phyloP scores from a whole-genome alignment of 1,139 yeast genomes.

The Blastobotrys indianensis region DNA sequence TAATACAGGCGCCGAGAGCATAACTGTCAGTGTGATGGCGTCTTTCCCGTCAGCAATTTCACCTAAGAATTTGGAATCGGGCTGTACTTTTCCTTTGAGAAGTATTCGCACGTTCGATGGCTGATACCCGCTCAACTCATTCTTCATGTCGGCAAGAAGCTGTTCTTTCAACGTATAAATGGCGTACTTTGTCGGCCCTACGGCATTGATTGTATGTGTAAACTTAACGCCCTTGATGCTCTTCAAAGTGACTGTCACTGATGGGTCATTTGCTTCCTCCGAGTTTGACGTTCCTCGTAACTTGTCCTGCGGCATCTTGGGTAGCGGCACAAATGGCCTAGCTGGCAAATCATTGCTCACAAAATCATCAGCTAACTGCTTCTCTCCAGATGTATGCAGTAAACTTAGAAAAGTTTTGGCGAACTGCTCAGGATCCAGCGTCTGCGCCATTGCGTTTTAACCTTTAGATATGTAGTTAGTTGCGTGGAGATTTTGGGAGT shows the following conservation, averaged over 20 bases:
- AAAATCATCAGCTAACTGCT: conserved; percentile 15
- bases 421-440: conserved; percentile 6
- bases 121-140: conserved; percentile 20
- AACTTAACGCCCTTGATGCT: conserved; percentile 32
- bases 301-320: conserved; percentile 19
- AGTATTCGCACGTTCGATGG: conserved; percentile 24
- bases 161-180: conserved; percentile 28
- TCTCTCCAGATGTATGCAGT: conserved; percentile 9
- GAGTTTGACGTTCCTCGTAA: conserved; percentile 8
- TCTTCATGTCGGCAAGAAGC: conserved; percentile 24
- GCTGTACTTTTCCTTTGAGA: conserved; percentile 28
- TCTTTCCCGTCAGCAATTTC: conserved; percentile 16
- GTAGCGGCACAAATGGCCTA: conserved; percentile 14
- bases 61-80: conserved; percentile 23
- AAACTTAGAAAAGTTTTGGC: conserved; percentile 15
- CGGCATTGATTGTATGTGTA: conserved; percentile 19
- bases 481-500: too few species aligned
- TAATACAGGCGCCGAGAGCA: conserved; percentile 14
- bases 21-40: conserved; percentile 22
- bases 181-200: conserved; percentile 20
- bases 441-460: too few species aligned
- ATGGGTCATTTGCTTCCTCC: conserved; percentile 3
- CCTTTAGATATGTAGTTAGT: too few species aligned
- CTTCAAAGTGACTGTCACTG: conserved; percentile 23
- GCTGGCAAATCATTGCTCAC: conserved; percentile 7